These are phyloP conservation scores for Candida anglica DNA, from an alignment of 805 yeast species.

Conservation along the genomic window DNA sequence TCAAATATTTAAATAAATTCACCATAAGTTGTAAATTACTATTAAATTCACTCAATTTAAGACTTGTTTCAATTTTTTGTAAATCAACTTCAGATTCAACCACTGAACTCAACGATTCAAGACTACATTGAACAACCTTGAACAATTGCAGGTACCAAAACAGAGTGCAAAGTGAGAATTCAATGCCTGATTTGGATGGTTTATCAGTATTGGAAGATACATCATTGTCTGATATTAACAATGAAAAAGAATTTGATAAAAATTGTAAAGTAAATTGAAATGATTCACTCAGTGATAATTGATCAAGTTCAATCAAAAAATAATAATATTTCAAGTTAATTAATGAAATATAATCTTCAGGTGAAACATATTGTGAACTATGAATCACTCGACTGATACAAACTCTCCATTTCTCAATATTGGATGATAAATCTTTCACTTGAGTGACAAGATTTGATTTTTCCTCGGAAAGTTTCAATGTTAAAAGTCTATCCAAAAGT, in stretches of 20 bases:
- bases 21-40: slow-evolving; percentile 28
- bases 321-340: slow-evolving; percentile 37
- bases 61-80: slow-evolving; percentile 12
- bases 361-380: slow-evolving; percentile 19
- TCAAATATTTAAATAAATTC: slow-evolving; percentile 26
- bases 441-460: slow-evolving; percentile 8
- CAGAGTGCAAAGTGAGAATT: slow-evolving; percentile 17
- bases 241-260: slow-evolving; percentile 34
- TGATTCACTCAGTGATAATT: slow-evolving; percentile 32
- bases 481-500: slow-evolving; percentile 22
- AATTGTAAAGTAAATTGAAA: slow-evolving; percentile 40
- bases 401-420: slow-evolving; percentile 36
- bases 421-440: slow-evolving; percentile 25
- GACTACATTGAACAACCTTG: slow-evolving; percentile 30
- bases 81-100: slow-evolving; percentile 7
- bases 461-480: slow-evolving; percentile 6
- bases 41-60: slow-evolving; percentile 27
- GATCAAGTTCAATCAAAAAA: slow-evolving; percentile 37
- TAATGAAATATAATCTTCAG: slow-evolving; percentile 29
- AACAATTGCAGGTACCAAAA: slow-evolving; percentile 34
- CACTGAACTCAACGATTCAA: slow-evolving; percentile 16
- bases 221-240: slow-evolving; percentile 19
- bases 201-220: slow-evolving; percentile 3
- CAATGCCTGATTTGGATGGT: slow-evolving; percentile 6
- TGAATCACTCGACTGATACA: slow-evolving; percentile 23